Percentiles rank a stretch among this genome's conserved stretches.
Conservation (phyloP, 106 monocot species). For the Allium sativum region DNA sequence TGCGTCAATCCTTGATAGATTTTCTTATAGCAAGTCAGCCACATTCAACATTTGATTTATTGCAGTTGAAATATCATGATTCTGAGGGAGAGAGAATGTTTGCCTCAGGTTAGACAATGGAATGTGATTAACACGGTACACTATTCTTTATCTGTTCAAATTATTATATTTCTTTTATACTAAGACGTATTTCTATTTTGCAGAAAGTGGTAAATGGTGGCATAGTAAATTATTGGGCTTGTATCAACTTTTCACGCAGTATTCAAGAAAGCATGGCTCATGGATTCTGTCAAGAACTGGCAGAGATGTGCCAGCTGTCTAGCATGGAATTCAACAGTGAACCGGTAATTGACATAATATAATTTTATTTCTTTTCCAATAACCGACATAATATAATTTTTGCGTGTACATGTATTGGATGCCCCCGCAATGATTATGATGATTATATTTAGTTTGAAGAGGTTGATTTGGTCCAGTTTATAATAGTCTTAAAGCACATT, state of each 20-base stretch:
- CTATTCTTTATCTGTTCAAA: background rate
- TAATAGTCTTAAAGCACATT: too few relatives aligned
- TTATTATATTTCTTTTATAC: background rate
- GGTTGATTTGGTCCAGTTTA: too few relatives aligned
- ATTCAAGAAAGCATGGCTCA: slow-evolving; percentile 66
- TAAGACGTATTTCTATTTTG: slow-evolving; percentile 3
- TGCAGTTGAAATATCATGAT: slow-evolving; percentile 79
- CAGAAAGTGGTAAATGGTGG: slow-evolving; percentile 92
- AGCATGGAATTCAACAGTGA: slow-evolving; percentile 86
- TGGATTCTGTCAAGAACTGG: slow-evolving; percentile 74
- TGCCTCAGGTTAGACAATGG: slow-evolving; percentile 91
- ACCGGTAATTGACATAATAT: too few relatives aligned
- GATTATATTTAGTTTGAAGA: too few relatives aligned
- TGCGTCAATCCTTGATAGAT: too few relatives aligned
- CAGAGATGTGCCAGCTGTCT: slow-evolving; percentile 74
- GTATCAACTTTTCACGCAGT: slow-evolving; percentile 77
- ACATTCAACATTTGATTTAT: background rate
- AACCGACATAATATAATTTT: too few relatives aligned
- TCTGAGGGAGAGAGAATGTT: slow-evolving; percentile 79
- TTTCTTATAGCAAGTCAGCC: background rate
- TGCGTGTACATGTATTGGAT: too few relatives aligned
- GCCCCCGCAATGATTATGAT: too few relatives aligned
- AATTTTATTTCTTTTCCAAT: too few relatives aligned
- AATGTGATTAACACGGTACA: slow-evolving; percentile 92
- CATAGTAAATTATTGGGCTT: slow-evolving; percentile 76